These are phyloP conservation scores for Trichoderma reesei DNA, from an alignment of 495 filamentous ascomycete genomes.

Conservation along the genomic window DNA sequence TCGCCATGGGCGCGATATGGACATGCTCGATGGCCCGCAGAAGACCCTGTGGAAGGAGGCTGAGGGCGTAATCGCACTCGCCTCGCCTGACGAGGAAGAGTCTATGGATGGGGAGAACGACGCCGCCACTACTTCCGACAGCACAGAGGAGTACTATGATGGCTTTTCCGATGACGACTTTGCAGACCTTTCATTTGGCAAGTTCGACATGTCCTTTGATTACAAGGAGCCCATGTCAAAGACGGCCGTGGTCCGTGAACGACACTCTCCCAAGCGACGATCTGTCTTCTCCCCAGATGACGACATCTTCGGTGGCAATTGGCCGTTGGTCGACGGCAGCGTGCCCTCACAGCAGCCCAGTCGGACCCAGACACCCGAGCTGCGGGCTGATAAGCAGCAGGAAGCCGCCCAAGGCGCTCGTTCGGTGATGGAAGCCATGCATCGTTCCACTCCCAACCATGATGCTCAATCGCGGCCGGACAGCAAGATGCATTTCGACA, in stretches of 20 bases:
- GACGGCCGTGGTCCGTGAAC: conserved; percentile 34
- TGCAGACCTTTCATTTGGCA: conserved; percentile 27
- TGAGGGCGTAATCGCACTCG: conserved; percentile 77
- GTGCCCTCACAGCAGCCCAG: conserved; percentile 15
- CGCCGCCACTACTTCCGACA: conserved; percentile 16
- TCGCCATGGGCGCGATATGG: conserved; percentile 61
- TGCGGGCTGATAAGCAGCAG: conserved; percentile 20
- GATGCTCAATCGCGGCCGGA: conserved; percentile 22
- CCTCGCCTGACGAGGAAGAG: conserved; percentile 69
- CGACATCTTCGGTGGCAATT: conserved; percentile 50
- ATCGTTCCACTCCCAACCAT: conserved; percentile 44
- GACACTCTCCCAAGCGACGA: conserved; percentile 32
- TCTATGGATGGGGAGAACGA: conserved; percentile 22
- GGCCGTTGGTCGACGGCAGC: conserved; percentile 28
- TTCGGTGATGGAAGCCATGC: conserved; percentile 77
- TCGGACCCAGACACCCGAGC: conserved; percentile 32
- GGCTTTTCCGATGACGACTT: conserved; percentile 53
- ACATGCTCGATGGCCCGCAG: conserved; percentile 52
- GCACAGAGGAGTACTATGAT: conserved; percentile 33
- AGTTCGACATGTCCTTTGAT: conserved; percentile 26
- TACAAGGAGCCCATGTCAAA: conserved; percentile 29
- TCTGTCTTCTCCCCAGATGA: conserved; percentile 54
- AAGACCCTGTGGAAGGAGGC: conserved; percentile 72
- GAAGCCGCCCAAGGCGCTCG: conserved; percentile 49
- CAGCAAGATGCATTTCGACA: conserved; percentile 85